Percentiles rank a stretch among this genome's conserved stretches.
phyloP scores from a whole-genome alignment of 768 basidiomycete species.

The Chiua virens region DNA sequence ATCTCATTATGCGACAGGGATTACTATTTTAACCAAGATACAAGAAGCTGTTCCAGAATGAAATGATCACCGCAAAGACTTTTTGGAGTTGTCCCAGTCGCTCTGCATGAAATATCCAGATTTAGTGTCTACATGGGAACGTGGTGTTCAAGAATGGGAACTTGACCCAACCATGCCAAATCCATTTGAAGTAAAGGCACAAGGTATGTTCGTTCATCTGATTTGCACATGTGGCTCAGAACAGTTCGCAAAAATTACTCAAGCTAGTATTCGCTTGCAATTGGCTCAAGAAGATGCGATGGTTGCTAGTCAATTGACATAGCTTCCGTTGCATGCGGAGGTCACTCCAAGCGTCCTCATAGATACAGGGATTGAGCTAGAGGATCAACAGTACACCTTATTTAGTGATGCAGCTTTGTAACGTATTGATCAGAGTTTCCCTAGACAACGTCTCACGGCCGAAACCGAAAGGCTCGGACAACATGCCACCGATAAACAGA shows the following conservation, averaged over 20 bases:
- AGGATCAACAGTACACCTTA: constrained; percentile 18
- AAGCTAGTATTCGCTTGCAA: constrained; percentile 9
- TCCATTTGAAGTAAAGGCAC: constrained; percentile 2
- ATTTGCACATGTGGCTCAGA: no score
- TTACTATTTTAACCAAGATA: no score
- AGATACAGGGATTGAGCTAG: constrained; percentile 12
- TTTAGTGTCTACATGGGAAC: not conserved
- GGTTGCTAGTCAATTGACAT: not conserved
- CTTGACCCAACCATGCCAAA: not conserved
- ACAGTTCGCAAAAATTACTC: constrained; percentile 3
- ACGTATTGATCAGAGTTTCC: no score
- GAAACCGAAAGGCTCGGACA: no score
- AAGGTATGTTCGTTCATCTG: not conserved
- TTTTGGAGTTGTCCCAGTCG: constrained; percentile 1
- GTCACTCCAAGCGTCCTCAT: constrained; percentile 16
- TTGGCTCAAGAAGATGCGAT: constrained; percentile 8
- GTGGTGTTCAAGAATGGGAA: not conserved
- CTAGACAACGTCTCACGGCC: no score
- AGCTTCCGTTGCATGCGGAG: not conserved
- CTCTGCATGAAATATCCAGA: not conserved
- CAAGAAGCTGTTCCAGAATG: constrained; percentile 5
- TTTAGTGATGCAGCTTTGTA: no score
- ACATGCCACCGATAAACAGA: no score
- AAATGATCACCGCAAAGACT: constrained; percentile 5
- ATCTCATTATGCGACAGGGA: no score